Evolutionary conservation across 495 filamentous ascomycete genomes (phyloP).

Genomic region (Aspergillus indologenus): DNA sequence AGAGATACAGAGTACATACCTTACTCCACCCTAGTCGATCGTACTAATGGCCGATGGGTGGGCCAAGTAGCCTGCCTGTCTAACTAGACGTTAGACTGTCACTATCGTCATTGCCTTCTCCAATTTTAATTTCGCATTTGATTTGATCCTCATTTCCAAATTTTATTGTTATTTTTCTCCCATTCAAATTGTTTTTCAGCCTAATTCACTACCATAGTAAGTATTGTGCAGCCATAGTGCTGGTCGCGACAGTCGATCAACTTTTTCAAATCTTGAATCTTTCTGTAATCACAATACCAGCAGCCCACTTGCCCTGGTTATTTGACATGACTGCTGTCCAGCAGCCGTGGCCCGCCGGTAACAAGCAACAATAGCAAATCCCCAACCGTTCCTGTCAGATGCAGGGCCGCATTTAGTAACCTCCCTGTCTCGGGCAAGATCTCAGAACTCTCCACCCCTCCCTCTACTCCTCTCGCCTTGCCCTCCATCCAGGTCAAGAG

Average conservation of each 20-base stretch:
- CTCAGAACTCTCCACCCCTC: not conserved
- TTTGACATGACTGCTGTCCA: not conserved
- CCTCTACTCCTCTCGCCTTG: not conserved
- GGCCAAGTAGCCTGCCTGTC: not conserved
- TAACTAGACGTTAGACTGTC: slow-evolving; percentile 4
- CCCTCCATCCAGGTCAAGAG: not conserved
- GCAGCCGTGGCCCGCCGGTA: not conserved
- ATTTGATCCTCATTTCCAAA: slow-evolving; percentile 1
- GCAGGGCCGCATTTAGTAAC: slow-evolving; percentile 7
- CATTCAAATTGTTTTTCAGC: not conserved
- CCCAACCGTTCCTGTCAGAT: not conserved
- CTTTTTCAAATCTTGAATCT: too few species aligned
- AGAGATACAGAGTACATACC: slow-evolving; percentile 1
- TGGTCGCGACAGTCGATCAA: too few species aligned
- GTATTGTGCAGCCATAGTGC: too few species aligned
- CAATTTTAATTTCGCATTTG: not conserved
- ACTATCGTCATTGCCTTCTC: not conserved
- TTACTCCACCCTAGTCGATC: not conserved
- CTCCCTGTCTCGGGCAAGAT: slow-evolving; percentile 1
- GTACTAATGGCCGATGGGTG: slow-evolving; percentile 1
- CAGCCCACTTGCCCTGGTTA: not conserved
- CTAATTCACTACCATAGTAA: not conserved
- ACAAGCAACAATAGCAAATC: not conserved
- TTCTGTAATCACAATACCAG: slow-evolving; percentile 3
- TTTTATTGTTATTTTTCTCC: not conserved